Percentiles rank a stretch among this genome's conserved stretches.
phyloP scores from a whole-genome alignment of 768 basidiomycete species.

The Serpula lacrymans region DNA sequence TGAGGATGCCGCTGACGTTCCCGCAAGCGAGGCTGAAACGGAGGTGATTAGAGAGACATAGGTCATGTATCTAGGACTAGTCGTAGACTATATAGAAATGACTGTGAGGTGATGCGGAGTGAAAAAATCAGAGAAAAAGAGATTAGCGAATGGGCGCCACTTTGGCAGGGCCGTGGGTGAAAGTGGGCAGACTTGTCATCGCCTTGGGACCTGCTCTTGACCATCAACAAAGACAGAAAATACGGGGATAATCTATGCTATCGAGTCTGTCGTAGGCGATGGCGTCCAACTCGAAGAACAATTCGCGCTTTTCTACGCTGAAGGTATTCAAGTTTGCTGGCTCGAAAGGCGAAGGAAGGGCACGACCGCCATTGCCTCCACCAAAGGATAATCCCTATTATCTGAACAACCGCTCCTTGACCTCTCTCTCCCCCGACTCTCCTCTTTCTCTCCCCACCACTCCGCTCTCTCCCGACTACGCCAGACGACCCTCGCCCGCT shows the following conservation, averaged over 20 bases:
- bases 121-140: too few species aligned
- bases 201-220: too few species aligned
- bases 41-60: too few species aligned
- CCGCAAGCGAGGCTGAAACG: slow-evolving; percentile 55
- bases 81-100: too few species aligned
- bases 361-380: slow-evolving; percentile 54
- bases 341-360: slow-evolving; percentile 11
- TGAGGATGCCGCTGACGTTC: slow-evolving; percentile 77
- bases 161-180: too few species aligned
- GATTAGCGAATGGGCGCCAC: too few species aligned
- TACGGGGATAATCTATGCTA: too few species aligned
- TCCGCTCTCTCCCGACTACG: slow-evolving; percentile 13
- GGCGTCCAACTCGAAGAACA: slow-evolving; percentile 12
- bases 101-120: too few species aligned
- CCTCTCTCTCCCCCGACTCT: slow-evolving; percentile 46
- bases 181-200: too few species aligned
- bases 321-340: slow-evolving; percentile 38
- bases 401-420: slow-evolving; percentile 40
- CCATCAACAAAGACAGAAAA: too few species aligned
- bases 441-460: slow-evolving; percentile 21
- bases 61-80: too few species aligned
- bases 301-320: slow-evolving; percentile 39
- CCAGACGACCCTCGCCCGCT: slow-evolving; percentile 3
- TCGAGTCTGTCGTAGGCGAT: too few species aligned
- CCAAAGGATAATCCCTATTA: slow-evolving; percentile 52